phyloP scores from a whole-genome alignment of 768 basidiomycete genomes.

The Leccinum pellstonianum region DNA sequence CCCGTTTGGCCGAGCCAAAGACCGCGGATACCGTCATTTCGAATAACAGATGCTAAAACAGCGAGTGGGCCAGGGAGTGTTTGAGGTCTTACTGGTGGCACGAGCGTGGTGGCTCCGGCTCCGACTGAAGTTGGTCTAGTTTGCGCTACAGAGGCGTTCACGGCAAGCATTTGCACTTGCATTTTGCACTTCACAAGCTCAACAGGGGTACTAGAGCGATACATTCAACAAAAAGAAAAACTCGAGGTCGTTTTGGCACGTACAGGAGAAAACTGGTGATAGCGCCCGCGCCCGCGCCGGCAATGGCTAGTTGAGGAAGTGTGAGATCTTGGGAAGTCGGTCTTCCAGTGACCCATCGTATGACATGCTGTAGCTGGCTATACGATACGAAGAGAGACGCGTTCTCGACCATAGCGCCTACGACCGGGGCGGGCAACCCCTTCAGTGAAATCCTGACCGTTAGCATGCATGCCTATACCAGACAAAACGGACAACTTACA shows the following conservation, averaged over 20 bases:
- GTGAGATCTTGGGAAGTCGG: constrained; percentile 44
- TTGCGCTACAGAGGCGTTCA: constrained; percentile 18
- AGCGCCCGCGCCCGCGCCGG: constrained; percentile 86
- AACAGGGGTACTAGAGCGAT: constrained; percentile 70
- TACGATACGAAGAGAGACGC: constrained; percentile 87
- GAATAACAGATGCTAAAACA: constrained; percentile 62
- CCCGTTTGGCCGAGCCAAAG: constrained; percentile 98
- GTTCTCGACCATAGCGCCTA: constrained; percentile 92
- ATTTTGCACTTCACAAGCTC: constrained; percentile 97
- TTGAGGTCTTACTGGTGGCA: constrained; percentile 10
- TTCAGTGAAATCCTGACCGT: constrained; percentile 27
- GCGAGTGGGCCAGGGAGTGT: constrained; percentile 70
- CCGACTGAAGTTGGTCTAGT: constrained; percentile 15
- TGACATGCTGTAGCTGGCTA: constrained; percentile 64
- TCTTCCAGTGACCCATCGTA: constrained; percentile 44
- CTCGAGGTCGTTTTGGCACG: constrained; percentile 22
- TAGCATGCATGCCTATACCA: background rate
- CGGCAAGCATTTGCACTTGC: constrained; percentile 88
- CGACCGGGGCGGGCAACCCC: constrained; percentile 90
- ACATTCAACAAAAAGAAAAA: background rate
- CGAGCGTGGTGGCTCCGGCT: constrained; percentile 15
- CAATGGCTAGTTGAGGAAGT: constrained; percentile 68
- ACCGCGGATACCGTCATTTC: constrained; percentile 69
- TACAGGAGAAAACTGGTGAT: constrained; percentile 86
- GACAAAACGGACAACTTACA: constrained; percentile 45